Evolutionary conservation across 352 stramenopile genomes (phyloP).

Genomic region (Globisporangium okanoganense): DNA sequence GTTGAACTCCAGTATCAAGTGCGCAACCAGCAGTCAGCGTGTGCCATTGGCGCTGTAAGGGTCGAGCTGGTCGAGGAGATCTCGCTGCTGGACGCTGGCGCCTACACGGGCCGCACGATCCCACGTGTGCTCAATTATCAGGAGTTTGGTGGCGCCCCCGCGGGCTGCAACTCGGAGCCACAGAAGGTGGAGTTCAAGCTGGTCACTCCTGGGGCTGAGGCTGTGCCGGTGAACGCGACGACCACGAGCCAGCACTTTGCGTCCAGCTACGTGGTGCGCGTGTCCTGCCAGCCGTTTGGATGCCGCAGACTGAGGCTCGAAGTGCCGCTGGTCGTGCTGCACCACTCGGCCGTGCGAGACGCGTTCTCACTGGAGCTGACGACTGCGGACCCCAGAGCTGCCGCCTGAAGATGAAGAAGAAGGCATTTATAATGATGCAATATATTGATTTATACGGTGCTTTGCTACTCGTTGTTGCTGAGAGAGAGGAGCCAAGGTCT

Average conservation of each 20-base stretch:
- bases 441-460: too few relatives aligned
- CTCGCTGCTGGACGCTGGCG: constrained; percentile 6
- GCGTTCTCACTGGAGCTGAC: constrained; percentile 1
- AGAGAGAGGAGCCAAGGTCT: too few relatives aligned
- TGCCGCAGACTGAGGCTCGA: constrained; percentile 6
- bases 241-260: constrained; percentile 12
- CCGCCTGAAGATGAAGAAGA: background rate
- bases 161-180: background rate
- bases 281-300: constrained; percentile 12
- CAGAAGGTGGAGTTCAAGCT: constrained; percentile 8
- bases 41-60: constrained; percentile 1
- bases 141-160: constrained; percentile 6
- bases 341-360: constrained; percentile 7
- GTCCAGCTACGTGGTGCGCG: constrained; percentile 3
- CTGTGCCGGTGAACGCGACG: constrained; percentile 1
- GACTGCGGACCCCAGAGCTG: background rate
- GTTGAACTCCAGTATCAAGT: constrained; percentile 14
- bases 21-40: constrained; percentile 5
- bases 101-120: constrained; percentile 6
- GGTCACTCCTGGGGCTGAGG: background rate
- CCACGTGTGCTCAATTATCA: constrained; percentile 3
- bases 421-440: background rate
- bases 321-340: constrained; percentile 13
- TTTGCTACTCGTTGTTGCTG: too few relatives aligned
- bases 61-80: constrained; percentile 16